Percentiles rank a stretch among this genome's conserved stretches.
These are phyloP conservation scores for Gossypium herbaceum DNA, from an alignment of 345 rosid species.

Conservation along the genomic window DNA sequence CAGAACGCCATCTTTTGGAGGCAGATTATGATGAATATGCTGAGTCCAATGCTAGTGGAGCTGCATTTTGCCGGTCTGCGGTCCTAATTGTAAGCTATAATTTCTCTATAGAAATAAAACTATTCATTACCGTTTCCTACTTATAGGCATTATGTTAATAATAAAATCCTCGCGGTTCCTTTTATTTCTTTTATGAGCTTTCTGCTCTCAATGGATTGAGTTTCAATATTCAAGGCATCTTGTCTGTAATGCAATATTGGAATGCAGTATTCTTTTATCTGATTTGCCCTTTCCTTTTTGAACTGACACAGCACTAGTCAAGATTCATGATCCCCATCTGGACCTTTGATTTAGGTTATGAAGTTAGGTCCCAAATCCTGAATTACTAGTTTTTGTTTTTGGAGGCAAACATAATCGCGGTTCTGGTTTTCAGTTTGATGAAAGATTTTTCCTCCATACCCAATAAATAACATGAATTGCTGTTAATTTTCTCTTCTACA, in stretches of 20 bases:
- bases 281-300: neutral
- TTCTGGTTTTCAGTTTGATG: neutral
- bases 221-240: neutral
- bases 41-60: slow-evolving; percentile 83
- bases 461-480: neutral
- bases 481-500: slow-evolving; percentile 1
- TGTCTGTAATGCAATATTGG: neutral
- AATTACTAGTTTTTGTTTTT: neutral
- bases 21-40: slow-evolving; percentile 88
- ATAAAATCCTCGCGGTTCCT: neutral
- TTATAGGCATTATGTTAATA: neutral
- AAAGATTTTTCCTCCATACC: neutral
- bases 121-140: neutral
- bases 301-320: neutral
- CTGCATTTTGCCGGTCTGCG: slow-evolving; percentile 96
- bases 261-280: neutral
- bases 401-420: neutral
- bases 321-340: neutral
- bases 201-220: neutral
- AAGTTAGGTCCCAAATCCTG: neutral
- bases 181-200: neutral
- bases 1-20: slow-evolving; percentile 87
- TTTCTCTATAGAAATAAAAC: neutral
- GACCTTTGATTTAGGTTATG: neutral
- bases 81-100: slow-evolving; percentile 70